Evolutionary conservation across 2,329 filamentous ascomycete species (phyloP).

Genomic region (Sclerotinia nivalis): DNA sequence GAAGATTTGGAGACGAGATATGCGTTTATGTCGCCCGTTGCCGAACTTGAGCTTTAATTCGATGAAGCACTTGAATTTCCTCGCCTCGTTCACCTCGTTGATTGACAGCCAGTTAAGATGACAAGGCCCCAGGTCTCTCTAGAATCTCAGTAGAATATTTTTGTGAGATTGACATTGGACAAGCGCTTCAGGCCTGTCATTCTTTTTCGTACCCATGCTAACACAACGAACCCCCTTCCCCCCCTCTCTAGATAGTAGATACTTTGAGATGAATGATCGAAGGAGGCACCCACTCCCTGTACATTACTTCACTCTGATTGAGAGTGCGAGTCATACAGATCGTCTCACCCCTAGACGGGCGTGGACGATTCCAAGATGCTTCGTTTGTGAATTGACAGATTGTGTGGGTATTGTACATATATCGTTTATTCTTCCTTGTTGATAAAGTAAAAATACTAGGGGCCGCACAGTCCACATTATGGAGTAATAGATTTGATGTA

Average conservation of each 20-base stretch:
- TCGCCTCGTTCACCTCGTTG: constrained; percentile 23
- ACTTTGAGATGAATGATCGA: constrained; percentile 22
- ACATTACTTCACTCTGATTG: background rate
- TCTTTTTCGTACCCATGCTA: constrained; percentile 17
- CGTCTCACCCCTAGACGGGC: constrained; percentile 13
- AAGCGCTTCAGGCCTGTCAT: constrained; percentile 15
- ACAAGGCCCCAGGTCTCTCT: constrained; percentile 20
- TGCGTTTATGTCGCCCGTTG: constrained; percentile 24
- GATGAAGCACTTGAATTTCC: constrained; percentile 23
- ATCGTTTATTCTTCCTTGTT: constrained; percentile 19
- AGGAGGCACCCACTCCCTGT: background rate
- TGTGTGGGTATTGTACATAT: constrained; percentile 16
- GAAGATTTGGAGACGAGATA: constrained; percentile 22
- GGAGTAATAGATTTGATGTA: background rate
- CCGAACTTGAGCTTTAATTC: constrained; percentile 25
- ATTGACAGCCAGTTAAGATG: constrained; percentile 18
- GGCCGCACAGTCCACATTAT: constrained; percentile 19
- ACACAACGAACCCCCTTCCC: background rate
- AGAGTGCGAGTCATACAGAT: constrained; percentile 17
- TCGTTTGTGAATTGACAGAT: constrained; percentile 23
- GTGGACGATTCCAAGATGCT: constrained; percentile 20
- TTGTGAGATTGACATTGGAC: constrained; percentile 15
- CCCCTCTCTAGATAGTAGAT: background rate
- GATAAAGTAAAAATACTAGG: background rate
- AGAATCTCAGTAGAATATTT: constrained; percentile 16